Base-by-base conservation (phyloP, 371 early-diverging fungal genomes). In the Lichtheimia ornata region DNA sequence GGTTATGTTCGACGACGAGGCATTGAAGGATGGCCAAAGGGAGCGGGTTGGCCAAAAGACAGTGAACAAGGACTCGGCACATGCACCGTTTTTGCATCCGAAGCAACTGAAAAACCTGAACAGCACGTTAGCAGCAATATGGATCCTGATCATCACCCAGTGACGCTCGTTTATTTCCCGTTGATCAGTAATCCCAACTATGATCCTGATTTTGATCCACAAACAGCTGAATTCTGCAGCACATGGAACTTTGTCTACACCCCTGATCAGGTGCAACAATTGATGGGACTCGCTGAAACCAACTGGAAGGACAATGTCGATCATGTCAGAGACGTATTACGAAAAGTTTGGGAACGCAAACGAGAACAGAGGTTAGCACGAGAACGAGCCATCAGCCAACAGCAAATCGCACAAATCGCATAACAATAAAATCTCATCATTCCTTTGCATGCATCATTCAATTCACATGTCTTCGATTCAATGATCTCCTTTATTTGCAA, bases 181-280 rank as follows among this genome's bases (percentile, higher is more conserved):
- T 66, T 87, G 25, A 81, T 88, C 58, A 71, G 74, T 3, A 87
- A 88, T 51, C 66, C 70, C 20, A 69, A 73, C 30, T 76, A 79
- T 51, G 77, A 84, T 53, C 68, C 72, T 5, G 83, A 79, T 0
- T 88, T 88, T 70, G 84, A 88, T 64, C 90, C 90, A 5, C 81
- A 76, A 52, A 79, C 67, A 6, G 84, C 83, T 1, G 79, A 80
- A 5, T 87, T 88, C 47, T 85, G 85, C 20, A 81, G 80, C 11
- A 90, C 90, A 0, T 90, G 84, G 65, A 90, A 90, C 58, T 86
- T 86, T 74, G 81, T 82, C 25, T 84, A 87, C 64, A 80, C 69
- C 24, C 62, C 72, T 13, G 84, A 81, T 24, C 87, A 90, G 63
- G 82, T 88, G 1, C 69, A 73, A 30, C 64, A 79, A 45, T 60